phyloP scores from a whole-genome alignment of 129 eudicot genomes.

The Flaveria brownii region DNA sequence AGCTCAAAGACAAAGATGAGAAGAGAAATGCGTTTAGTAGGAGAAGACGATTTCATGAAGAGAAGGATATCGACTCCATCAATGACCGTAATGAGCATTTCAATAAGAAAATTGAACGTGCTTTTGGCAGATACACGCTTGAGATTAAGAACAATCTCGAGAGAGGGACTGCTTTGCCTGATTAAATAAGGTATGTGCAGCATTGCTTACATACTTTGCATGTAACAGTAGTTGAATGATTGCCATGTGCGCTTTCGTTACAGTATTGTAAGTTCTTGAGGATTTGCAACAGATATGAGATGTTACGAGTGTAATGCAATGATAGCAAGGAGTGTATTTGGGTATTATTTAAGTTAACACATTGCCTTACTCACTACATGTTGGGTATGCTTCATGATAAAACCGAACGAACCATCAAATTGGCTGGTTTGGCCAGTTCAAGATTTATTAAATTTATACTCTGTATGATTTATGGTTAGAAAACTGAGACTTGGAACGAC shows the following conservation, averaged over 20 bases:
- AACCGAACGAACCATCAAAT: not conserved
- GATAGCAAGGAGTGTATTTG: not conserved
- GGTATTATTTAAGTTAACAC: not conserved
- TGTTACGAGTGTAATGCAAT: not conserved
- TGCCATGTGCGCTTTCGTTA: not conserved
- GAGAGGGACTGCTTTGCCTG: slow-evolving; percentile 99
- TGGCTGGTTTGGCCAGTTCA: too few relatives aligned
- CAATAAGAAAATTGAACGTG: slow-evolving; percentile 97
- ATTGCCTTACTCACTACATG: not conserved
- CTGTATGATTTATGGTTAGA: too few relatives aligned
- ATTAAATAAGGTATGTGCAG: slow-evolving; percentile 30
- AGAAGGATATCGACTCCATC: slow-evolving; percentile 93
- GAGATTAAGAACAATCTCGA: slow-evolving; percentile 98
- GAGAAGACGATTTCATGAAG: slow-evolving; percentile 90
- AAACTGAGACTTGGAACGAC: too few relatives aligned
- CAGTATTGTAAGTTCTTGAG: not conserved
- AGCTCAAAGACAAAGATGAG: slow-evolving; percentile 94
- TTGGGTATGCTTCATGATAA: not conserved
- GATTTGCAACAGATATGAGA: not conserved
- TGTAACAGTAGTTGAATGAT: slow-evolving; percentile 11
- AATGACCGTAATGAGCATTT: slow-evolving; percentile 98
- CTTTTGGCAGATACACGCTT: slow-evolving; percentile 89
- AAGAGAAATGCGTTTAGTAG: slow-evolving; percentile 78
- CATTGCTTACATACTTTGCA: not conserved
- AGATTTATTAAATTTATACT: too few relatives aligned